phyloP scores from a whole-genome alignment of 176 grass and related monocot genomes.

The Panicum miliaceum region DNA sequence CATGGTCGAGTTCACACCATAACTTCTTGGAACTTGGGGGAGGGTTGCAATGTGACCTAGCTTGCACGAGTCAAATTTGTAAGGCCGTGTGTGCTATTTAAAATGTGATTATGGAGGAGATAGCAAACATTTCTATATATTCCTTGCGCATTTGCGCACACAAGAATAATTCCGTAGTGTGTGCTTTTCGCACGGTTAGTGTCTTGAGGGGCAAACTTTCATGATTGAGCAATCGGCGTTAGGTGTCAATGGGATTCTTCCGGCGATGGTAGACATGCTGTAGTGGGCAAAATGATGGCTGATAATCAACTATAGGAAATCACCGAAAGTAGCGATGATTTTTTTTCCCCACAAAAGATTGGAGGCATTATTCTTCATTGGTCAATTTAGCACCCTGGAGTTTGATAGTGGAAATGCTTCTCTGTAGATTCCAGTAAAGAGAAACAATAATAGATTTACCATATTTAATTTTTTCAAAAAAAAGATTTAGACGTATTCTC shows the following conservation, averaged over 20 bases:
- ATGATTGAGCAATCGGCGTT: constrained; percentile 47
- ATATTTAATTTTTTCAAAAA: not conserved
- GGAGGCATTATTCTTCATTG: not conserved
- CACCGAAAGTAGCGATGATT: constrained; percentile 30
- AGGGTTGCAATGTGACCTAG: not conserved
- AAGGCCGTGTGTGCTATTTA: not conserved
- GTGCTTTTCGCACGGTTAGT: constrained; percentile 31
- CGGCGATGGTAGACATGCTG: constrained; percentile 36
- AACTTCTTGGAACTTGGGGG: not conserved
- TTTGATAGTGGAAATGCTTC: not conserved
- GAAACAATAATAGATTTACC: not conserved
- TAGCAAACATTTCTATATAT: constrained; percentile 30
- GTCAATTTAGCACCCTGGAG: not conserved
- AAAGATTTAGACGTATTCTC: not conserved
- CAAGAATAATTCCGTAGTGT: constrained; percentile 43
- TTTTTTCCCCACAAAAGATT: not conserved
- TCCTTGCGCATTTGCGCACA: constrained; percentile 43
- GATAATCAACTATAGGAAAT: constrained; percentile 44
- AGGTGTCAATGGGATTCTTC: constrained; percentile 59
- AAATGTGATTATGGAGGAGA: not conserved
- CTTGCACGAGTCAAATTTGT: constrained; percentile 35
- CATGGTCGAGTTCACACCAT: constrained; percentile 32
- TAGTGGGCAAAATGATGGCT: constrained; percentile 43
- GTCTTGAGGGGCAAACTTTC: constrained; percentile 40
- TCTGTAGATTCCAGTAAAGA: not conserved